Evolutionary conservation across 768 basidiomycete genomes (phyloP).

Genomic region (Arthromyces matolae): DNA sequence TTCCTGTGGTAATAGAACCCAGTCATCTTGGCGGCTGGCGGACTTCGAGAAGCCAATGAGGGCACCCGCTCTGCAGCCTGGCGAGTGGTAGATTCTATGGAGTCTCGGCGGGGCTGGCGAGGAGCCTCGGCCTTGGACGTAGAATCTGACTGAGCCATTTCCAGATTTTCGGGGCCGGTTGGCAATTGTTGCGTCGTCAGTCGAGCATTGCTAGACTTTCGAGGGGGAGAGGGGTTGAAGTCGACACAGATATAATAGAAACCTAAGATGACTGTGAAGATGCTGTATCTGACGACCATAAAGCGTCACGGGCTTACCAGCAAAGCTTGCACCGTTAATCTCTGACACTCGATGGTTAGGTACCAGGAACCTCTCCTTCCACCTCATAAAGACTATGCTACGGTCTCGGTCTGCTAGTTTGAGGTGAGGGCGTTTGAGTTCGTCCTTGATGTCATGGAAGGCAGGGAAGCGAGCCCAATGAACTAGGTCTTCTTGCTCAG

Average conservation of each 20-base stretch:
- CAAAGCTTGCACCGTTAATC: constrained; percentile 93
- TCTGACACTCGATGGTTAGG: constrained; percentile 91
- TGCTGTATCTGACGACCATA: constrained; percentile 10
- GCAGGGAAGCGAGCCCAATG: constrained; percentile 95
- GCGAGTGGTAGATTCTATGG: constrained; percentile 35
- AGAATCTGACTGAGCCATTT: constrained; percentile 26
- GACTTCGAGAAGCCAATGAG: constrained; percentile 43
- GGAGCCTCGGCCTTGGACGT: constrained; percentile 33
- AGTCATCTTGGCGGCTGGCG: constrained; percentile 70
- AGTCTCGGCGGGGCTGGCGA: constrained; percentile 40
- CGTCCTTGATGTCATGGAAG: constrained; percentile 73
- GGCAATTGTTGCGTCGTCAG: constrained; percentile 35
- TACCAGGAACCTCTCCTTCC: constrained; percentile 97
- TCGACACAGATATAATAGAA: constrained; percentile 97
- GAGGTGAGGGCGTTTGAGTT: constrained; percentile 73
- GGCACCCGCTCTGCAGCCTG: constrained; percentile 39
- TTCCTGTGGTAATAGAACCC: constrained; percentile 94
- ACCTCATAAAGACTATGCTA: constrained; percentile 89
- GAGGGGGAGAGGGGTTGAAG: constrained; percentile 63
- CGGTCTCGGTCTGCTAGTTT: constrained; percentile 76
- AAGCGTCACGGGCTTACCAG: constrained; percentile 52
- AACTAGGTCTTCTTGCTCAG: constrained; percentile 85
- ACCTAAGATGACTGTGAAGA: constrained; percentile 40
- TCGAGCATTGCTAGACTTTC: constrained; percentile 18
- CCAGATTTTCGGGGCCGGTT: constrained; percentile 23